Conservation (phyloP, 1,284 basidiomycete genomes). For the Chondrostereum purpureum region DNA sequence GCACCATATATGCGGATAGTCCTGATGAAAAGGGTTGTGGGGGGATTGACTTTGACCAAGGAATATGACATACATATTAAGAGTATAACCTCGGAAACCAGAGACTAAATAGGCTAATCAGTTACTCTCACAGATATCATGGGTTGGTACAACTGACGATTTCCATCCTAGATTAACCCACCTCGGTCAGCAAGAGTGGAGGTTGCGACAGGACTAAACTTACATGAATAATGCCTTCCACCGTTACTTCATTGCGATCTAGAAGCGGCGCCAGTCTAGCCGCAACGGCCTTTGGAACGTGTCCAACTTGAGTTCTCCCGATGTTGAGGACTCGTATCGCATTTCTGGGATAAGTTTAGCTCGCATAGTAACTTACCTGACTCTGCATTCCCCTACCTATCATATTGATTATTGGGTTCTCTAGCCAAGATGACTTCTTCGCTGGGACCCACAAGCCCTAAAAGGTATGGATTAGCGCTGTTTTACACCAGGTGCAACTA, state of each 20-base stretch:
- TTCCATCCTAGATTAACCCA: conserved; percentile 57
- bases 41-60: background rate
- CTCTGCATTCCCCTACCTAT: conserved; percentile 39
- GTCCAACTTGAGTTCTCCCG: conserved; percentile 63
- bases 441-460: conserved; percentile 69
- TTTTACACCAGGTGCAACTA: background rate
- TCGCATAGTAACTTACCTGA: background rate
- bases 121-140: background rate
- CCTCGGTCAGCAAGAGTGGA: no score
- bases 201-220: background rate
- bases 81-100: conserved; percentile 39
- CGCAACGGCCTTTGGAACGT: conserved; percentile 62
- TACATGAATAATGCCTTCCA: conserved; percentile 69
- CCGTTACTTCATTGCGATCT: conserved; percentile 53
- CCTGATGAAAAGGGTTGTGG: conserved; percentile 29
- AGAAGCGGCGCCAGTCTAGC: conserved; percentile 62
- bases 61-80: conserved; percentile 46
- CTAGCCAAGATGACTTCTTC: conserved; percentile 73
- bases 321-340: conserved; percentile 80
- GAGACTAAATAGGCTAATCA: conserved; percentile 28
- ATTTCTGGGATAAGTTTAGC: conserved; percentile 38
- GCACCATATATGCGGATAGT: conserved; percentile 68
- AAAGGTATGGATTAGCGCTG: conserved; percentile 7
- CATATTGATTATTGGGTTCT: conserved; percentile 65
- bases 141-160: conserved; percentile 38